Evolutionary conservation across 345 rosid genomes (phyloP).

Genomic region (Camelina hispida): DNA sequence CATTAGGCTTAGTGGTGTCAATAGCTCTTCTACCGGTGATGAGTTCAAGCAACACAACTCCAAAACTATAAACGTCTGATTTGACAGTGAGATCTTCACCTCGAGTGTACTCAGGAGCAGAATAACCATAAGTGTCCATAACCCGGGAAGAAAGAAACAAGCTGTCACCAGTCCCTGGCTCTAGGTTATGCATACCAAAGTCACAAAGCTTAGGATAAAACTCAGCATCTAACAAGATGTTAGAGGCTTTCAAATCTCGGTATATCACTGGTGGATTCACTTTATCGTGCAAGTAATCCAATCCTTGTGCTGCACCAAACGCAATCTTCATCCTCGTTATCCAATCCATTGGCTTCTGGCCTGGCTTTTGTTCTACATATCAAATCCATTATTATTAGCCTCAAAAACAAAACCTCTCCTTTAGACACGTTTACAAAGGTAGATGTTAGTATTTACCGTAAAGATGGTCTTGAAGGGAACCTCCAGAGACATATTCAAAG

Average conservation of each 20-base stretch:
- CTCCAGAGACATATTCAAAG: conserved; percentile 57
- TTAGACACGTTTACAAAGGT: neutral
- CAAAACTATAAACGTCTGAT: conserved; percentile 77
- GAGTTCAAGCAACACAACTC: conserved; percentile 72
- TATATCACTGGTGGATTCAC: conserved; percentile 59
- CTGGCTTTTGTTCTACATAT: conserved; percentile 47
- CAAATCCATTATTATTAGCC: neutral
- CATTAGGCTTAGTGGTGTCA: conserved; percentile 60
- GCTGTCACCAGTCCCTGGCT: conserved; percentile 49
- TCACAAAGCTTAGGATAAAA: conserved; percentile 62
- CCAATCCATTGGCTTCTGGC: conserved; percentile 61
- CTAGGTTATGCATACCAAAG: conserved; percentile 57
- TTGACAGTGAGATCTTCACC: conserved; percentile 58
- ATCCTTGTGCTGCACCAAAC: conserved; percentile 67
- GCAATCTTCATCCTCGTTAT: conserved; percentile 61
- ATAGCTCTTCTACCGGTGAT: conserved; percentile 73
- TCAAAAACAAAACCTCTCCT: neutral
- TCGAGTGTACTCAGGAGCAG: conserved; percentile 69
- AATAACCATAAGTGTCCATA: conserved; percentile 75
- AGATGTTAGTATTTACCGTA: conserved; percentile 47
- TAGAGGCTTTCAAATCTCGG: conserved; percentile 70
- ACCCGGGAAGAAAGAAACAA: conserved; percentile 51
- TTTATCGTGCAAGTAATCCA: conserved; percentile 64
- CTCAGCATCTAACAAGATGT: conserved; percentile 59
- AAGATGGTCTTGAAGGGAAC: conserved; percentile 60